A percentile compares a stretch with the other conserved stretches of the same genome.
Conservation (phyloP, 768 basidiomycete species). For the Chiua virens region DNA sequence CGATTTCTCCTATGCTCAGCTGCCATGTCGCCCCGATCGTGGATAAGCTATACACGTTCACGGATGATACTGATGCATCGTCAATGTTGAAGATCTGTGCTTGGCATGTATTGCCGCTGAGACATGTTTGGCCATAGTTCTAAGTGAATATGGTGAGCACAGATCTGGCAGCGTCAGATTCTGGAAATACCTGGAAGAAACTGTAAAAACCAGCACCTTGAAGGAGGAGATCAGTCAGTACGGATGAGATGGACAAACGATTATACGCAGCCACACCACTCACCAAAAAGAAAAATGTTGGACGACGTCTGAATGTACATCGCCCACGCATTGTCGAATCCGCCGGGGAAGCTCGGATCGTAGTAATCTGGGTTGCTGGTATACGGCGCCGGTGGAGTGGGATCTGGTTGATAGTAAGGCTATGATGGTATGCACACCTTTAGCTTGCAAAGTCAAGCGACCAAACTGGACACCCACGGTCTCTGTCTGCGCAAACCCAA, state of each 20-base stretch:
- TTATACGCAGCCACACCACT: too few relatives aligned
- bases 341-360: too few relatives aligned
- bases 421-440: too few relatives aligned
- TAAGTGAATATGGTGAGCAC: slow-evolving; percentile 17
- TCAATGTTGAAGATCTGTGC: slow-evolving; percentile 40
- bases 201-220: slow-evolving; percentile 46
- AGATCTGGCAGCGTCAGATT: neutral
- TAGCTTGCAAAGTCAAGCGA: too few relatives aligned
- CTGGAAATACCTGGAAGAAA: slow-evolving; percentile 39
- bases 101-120: slow-evolving; percentile 60
- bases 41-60: slow-evolving; percentile 42
- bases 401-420: too few relatives aligned
- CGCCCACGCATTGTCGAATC: too few relatives aligned
- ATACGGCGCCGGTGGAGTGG: too few relatives aligned
- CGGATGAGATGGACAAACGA: too few relatives aligned
- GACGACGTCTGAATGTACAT: too few relatives aligned
- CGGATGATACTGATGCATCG: slow-evolving; percentile 27
- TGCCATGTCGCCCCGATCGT: slow-evolving; percentile 40
- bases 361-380: too few relatives aligned
- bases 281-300: too few relatives aligned
- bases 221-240: too few relatives aligned
- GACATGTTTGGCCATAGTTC: slow-evolving; percentile 56
- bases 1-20: slow-evolving; percentile 35
- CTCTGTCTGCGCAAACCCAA: slow-evolving; percentile 75
- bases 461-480: slow-evolving; percentile 42